Evolutionary conservation across 2,329 filamentous ascomycete species (phyloP), one percentile per base, ranked within the genome.

Genomic region (Basipetospora chlamydospora): DNA sequence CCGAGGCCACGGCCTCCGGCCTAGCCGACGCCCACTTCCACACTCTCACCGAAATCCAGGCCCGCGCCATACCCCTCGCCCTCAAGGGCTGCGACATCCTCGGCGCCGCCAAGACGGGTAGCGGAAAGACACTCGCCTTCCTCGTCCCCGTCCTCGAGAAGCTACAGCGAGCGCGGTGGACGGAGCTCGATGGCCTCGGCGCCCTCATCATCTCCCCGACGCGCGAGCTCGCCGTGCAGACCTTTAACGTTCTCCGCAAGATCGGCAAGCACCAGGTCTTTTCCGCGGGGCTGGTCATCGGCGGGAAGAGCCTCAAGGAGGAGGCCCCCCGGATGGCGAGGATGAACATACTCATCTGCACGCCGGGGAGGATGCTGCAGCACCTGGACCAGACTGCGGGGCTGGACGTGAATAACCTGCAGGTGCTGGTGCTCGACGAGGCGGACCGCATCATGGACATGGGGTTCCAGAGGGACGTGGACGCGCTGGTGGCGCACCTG

Each of bases 271-370:
- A 88, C 40, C 88, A 98, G 56, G 68, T 74, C 41, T 95, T 96
- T 55, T 93, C 88, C 1, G 90, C 90, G 1, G 90, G 90, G 0
- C 59, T 96, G 48, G 75, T 98, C 8, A 96, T 96, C 48, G 90
- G 90, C 28, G 90, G 90, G 28, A 94, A 93, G 66, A 87, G 73
- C 53, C 53, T 95, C 48, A 78, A 82, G 51, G 87, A 95, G 49
- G 75, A 98, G 59, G 77, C 83, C 17, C 83, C 92, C 47, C 72
- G 87, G 23, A 54, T 98, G 41, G 73, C 75, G 3, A 74, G 85
- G 44, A 96, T 98, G 88, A 98, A 96, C 53, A 96, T 98, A 33
- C 61, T 98, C 18, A 85, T 98, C 8, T 93, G 87, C 50, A 98
- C 90, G 2, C 90, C 90, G 0, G 90, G 90, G 2, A 75, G 90